Conservation (phyloP, 164 flowering plant genomes). For the Malania oleifera region DNA sequence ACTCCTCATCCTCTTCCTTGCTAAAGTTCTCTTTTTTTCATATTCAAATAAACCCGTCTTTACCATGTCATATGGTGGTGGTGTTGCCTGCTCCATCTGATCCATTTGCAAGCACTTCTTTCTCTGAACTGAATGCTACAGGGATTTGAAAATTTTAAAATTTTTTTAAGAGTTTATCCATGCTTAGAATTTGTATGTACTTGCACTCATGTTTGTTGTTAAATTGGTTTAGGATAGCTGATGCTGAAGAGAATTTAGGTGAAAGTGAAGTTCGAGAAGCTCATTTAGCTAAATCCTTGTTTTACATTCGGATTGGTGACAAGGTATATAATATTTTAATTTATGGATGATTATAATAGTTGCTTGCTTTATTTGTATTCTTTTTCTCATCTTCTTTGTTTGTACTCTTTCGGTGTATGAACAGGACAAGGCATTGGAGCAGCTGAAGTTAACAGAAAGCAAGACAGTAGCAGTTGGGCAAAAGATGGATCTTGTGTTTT, state of each 20-base stretch:
- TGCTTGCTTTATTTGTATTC: background rate
- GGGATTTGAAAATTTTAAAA: background rate
- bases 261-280: slow-evolving; percentile 99
- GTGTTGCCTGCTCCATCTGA: background rate
- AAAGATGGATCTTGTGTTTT: slow-evolving; percentile 95
- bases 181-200: background rate
- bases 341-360: background rate
- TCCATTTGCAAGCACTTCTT: background rate
- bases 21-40: too few relatives aligned
- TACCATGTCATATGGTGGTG: too few relatives aligned
- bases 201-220: background rate
- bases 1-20: too few relatives aligned
- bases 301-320: slow-evolving; percentile 77
- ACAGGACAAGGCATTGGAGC: slow-evolving; percentile 89
- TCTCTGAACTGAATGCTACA: background rate
- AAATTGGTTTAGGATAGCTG: slow-evolving; percentile 66
- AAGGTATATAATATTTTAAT: slow-evolving; percentile 38
- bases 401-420: too few relatives aligned
- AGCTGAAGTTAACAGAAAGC: slow-evolving; percentile 85
- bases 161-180: background rate
- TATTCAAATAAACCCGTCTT: too few relatives aligned
- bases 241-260: slow-evolving; percentile 96
- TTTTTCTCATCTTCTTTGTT: background rate
- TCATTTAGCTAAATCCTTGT: slow-evolving; percentile 87
- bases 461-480: slow-evolving; percentile 99